Evolutionary conservation across 108 stramenopile genomes (phyloP), one percentile per base, ranked within the genome.

Genomic region (Stephanodiscus minutulus): DNA sequence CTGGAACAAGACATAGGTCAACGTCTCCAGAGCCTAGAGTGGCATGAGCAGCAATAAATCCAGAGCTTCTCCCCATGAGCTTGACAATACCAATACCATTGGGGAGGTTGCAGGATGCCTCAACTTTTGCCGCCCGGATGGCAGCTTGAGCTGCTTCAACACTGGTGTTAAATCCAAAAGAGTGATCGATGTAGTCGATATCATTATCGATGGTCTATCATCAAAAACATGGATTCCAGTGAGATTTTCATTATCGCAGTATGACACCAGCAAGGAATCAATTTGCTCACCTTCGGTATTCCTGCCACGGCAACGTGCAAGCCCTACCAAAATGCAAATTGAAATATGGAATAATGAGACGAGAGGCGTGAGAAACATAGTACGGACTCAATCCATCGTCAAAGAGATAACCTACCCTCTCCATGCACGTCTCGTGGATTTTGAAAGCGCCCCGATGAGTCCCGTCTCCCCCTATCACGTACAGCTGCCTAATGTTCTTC

Each of bases 401-500:
- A 21, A 3, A n/a, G 7, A 56, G 25, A 25, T 25, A 25, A 55
- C 54, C 54, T 76, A 88, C 87, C 63, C 76, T 71, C 59, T 81
- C 89, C 91, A 95, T 92, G 64, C 94, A 95, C 12, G 84, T 94
- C 79, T 93, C 97, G 56, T 94, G 90, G 44, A 95, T 92, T 72
- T 77, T 73, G 66, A 90, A 88, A 28, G 97, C 97, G 24, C 97
- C 98, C 10, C 98, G 86, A 82, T 98, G 97, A 27, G 98, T 99
- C 28, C 98, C 98, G 82, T 99, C 98, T 10, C 98, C 98, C 35
- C 98, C 98, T 80, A 99, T 96, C 25, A 99, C 92, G 79, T 89
- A 99, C 11, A 99, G 79, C 63, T 96, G 95, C 55, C 83, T 85
- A 57, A 98, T 86, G 27, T 85, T 83, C 53, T 86, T 73, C 7